Evolutionary conservation across 1,284 basidiomycete genomes (phyloP).

Genomic region (Entoloma clypeatum): DNA sequence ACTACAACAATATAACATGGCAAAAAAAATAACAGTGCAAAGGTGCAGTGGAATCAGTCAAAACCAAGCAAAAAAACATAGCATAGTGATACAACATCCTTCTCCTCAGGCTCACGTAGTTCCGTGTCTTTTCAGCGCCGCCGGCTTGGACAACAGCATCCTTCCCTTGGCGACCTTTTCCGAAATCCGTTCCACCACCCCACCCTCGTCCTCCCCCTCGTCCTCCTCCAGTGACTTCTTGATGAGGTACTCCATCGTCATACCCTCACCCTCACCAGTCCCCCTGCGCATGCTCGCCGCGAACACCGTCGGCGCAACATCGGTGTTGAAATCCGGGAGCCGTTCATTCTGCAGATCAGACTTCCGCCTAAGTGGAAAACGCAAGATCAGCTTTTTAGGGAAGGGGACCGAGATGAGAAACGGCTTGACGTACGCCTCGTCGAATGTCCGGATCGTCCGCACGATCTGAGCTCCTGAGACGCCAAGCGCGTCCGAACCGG

Average conservation of each 20-base stretch:
- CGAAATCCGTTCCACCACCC: conserved; percentile 52
- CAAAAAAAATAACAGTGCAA: too few relatives aligned
- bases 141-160: conserved; percentile 41
- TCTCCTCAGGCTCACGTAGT: conserved; percentile 37
- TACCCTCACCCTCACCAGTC: conserved; percentile 53
- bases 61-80: background rate
- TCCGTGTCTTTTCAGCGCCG: conserved; percentile 60
- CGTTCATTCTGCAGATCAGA: conserved; percentile 94
- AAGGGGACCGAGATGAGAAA: conserved; percentile 8
- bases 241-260: conserved; percentile 84
- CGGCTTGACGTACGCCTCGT: conserved; percentile 75
- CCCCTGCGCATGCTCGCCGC: conserved; percentile 64
- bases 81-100: background rate
- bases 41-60: background rate
- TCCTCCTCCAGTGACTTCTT: conserved; percentile 67
- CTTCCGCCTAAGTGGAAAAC: conserved; percentile 64
- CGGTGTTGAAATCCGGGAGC: conserved; percentile 61
- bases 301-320: conserved; percentile 39
- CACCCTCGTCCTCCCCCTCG: conserved; percentile 43
- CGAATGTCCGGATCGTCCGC: conserved; percentile 84
- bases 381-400: conserved; percentile 4
- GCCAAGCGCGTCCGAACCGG: conserved; percentile 49
- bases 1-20: too few relatives aligned
- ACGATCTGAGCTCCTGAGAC: conserved; percentile 64
- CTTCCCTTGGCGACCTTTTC: conserved; percentile 57